A percentile compares a stretch with the other conserved stretches of the same genome.
Evolutionary conservation across 306 rosid species (phyloP).

Genomic region (Trifolium dubium): DNA sequence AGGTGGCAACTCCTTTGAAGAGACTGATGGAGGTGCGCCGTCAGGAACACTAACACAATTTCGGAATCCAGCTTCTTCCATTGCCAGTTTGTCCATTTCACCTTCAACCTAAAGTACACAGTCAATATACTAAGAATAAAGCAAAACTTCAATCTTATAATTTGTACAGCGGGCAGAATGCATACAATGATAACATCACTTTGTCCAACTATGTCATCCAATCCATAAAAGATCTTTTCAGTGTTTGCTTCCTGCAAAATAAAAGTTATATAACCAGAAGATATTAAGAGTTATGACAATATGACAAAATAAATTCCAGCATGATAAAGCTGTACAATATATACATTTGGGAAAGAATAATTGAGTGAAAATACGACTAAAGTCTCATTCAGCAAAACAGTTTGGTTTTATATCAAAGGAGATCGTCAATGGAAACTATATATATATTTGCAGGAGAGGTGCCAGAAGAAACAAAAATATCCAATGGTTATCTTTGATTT

Average conservation of each 20-base stretch:
- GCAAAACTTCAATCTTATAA: constrained; percentile 11
- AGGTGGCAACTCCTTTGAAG: constrained; percentile 73
- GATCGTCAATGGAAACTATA: background rate
- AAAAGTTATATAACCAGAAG: constrained; percentile 8
- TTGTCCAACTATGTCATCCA: constrained; percentile 78
- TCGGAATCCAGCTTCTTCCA: constrained; percentile 95
- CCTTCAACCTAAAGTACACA: constrained; percentile 84
- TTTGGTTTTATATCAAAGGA: background rate
- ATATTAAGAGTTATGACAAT: background rate
- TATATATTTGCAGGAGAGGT: background rate
- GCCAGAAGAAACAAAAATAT: background rate
- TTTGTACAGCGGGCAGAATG: constrained; percentile 31
- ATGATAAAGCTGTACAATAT: background rate
- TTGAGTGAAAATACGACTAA: background rate
- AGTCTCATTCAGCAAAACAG: background rate
- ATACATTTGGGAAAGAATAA: background rate
- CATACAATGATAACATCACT: constrained; percentile 87
- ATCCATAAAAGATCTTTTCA: constrained; percentile 87
- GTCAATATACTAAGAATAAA: constrained; percentile 33
- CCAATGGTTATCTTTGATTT: background rate
- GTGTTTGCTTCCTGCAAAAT: constrained; percentile 84
- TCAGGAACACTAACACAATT: constrained; percentile 98
- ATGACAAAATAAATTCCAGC: constrained; percentile 21
- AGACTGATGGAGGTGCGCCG: constrained; percentile 86
- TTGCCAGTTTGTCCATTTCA: constrained; percentile 94